Conservation (phyloP, 2,329 filamentous ascomycete genomes). For the Zymoseptoria tritici region DNA sequence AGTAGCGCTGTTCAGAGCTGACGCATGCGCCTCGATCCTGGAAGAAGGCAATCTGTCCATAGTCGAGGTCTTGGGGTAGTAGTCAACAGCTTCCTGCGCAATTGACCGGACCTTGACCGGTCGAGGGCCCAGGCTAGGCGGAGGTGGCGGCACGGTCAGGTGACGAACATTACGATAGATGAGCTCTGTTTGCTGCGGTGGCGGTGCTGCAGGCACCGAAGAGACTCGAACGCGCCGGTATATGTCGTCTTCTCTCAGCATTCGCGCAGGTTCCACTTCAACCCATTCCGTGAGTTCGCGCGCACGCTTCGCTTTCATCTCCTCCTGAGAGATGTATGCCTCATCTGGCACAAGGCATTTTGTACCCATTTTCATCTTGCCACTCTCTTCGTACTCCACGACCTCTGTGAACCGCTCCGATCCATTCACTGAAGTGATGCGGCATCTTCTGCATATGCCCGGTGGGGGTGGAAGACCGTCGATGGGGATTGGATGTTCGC, state of each 20-base stretch:
- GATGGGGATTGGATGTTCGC: constrained; percentile 26
- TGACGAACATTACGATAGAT: background rate
- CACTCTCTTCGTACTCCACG: constrained; percentile 18
- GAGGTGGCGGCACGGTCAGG: background rate
- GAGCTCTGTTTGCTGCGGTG: constrained; percentile 1
- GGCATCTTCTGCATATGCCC: constrained; percentile 30
- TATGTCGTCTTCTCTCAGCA: constrained; percentile 6
- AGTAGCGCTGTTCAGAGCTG: background rate
- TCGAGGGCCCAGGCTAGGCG: background rate
- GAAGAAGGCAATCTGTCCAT: background rate
- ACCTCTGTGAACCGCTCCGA: constrained; percentile 11
- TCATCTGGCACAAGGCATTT: constrained; percentile 18
- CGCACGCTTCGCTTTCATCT: constrained; percentile 12
- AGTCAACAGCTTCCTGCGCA: background rate
- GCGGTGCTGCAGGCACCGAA: background rate
- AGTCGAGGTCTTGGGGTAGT: background rate
- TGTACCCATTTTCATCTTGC: constrained; percentile 23
- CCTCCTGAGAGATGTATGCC: constrained; percentile 12
- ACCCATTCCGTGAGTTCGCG: constrained; percentile 14
- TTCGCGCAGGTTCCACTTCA: constrained; percentile 10
- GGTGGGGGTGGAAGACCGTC: constrained; percentile 26
- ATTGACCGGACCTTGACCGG: background rate
- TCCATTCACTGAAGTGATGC: constrained; percentile 20
- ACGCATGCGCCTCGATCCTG: background rate
- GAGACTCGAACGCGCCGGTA: constrained; percentile 11